phyloP scores from a whole-genome alignment of 2,329 filamentous ascomycete genomes.

The Alternaria arbusti region DNA sequence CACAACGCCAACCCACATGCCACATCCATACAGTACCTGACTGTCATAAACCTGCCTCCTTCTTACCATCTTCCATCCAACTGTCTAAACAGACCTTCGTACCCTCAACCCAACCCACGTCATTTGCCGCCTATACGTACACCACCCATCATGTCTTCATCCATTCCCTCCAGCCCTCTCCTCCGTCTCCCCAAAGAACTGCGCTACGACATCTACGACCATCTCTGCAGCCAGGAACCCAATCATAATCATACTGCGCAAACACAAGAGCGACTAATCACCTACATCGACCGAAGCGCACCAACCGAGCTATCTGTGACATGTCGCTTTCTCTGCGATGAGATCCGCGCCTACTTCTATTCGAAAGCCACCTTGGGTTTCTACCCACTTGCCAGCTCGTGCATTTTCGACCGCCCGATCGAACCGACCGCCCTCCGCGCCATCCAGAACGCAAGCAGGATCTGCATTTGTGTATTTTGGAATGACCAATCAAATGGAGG shows the following conservation, averaged over 20 bases:
- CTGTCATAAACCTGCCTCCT: too few relatives aligned
- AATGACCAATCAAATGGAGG: too few relatives aligned
- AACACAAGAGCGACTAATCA: not conserved
- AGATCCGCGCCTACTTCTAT: constrained; percentile 22
- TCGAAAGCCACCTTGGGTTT: constrained; percentile 16
- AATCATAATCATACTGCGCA: not conserved
- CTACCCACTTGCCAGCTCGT: not conserved
- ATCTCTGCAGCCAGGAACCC: constrained; percentile 7
- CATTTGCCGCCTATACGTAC: rapidly evolving
- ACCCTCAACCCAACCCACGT: not conserved
- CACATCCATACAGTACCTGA: not conserved
- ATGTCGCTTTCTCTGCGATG: constrained; percentile 10
- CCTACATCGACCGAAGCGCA: constrained; percentile 16
- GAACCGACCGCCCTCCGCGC: not conserved
- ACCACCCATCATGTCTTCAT: not conserved
- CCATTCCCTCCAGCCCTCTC: not conserved
- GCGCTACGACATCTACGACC: constrained; percentile 23
- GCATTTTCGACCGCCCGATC: not conserved
- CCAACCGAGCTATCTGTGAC: constrained; percentile 16
- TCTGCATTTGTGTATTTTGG: constrained; percentile 11
- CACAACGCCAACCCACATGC: not conserved
- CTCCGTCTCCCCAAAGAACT: constrained; percentile 20
- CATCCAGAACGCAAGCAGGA: constrained; percentile 4
- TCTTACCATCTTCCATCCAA: not conserved
- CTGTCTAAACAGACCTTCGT: not conserved